Percentiles rank a stretch among this genome's conserved stretches.
Evolutionary conservation across 345 rosid species (phyloP).

Genomic region (Bruguiera sexangula): DNA sequence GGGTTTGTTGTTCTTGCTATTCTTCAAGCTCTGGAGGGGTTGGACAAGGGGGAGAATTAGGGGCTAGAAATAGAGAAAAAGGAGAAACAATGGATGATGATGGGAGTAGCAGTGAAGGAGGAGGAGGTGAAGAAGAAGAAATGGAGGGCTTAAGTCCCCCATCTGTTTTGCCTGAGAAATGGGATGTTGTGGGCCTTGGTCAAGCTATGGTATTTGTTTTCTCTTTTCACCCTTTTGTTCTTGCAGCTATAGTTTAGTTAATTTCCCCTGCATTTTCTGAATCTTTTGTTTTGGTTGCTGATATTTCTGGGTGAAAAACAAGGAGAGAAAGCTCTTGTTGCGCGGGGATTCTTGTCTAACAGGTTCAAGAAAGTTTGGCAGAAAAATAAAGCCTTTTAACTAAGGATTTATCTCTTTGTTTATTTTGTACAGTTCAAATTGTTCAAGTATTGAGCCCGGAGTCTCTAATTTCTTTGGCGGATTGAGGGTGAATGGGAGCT

Average conservation of each 20-base stretch:
- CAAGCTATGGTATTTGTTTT: conserved; percentile 76
- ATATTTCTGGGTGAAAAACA: no score
- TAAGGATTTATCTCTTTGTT: no score
- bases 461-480: not conserved
- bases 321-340: no score
- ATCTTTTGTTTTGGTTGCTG: not conserved
- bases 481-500: not conserved
- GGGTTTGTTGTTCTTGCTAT: conserved; percentile 24
- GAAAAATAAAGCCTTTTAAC: no score
- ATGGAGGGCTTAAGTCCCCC: conserved; percentile 20
- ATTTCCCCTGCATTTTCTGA: not conserved
- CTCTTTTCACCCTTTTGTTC: not conserved
- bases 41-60: conserved; percentile 31
- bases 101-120: conserved; percentile 24
- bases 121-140: conserved; percentile 33
- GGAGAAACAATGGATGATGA: conserved; percentile 31
- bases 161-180: conserved; percentile 60
- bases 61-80: conserved; percentile 26
- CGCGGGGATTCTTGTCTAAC: no score
- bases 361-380: no score
- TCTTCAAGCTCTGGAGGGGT: conserved; percentile 22
- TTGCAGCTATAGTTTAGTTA: not conserved
- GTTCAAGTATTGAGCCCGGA: no score
- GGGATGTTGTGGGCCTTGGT: conserved; percentile 94
- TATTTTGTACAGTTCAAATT: no score